phyloP scores from a whole-genome alignment of 805 yeast genomes.

The Priceomyces fermenticarens region DNA sequence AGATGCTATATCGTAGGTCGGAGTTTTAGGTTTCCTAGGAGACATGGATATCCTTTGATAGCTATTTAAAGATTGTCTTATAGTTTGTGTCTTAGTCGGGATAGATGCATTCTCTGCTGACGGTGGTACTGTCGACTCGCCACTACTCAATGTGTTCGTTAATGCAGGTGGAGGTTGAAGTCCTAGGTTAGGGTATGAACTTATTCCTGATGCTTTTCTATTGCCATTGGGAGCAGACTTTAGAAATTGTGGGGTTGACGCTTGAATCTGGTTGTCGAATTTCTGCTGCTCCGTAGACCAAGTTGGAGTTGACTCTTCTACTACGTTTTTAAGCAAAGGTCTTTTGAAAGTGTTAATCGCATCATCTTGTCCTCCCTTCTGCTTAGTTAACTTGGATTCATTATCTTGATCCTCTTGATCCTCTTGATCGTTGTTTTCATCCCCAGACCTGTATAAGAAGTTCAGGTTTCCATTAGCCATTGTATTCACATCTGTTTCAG shows the following conservation, averaged over 20 bases:
- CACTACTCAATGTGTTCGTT: conserved; percentile 4
- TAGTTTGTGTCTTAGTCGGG: conserved; percentile 19
- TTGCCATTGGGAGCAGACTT: conserved; percentile 8
- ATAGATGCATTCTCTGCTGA: conserved; percentile 8
- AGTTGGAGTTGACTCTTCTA: conserved; percentile 32
- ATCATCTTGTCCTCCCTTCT: conserved; percentile 1
- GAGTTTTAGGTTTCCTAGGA: conserved; percentile 25
- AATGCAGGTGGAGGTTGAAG: conserved; percentile 19
- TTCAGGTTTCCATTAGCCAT: conserved; percentile 16
- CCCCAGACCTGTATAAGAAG: conserved; percentile 17
- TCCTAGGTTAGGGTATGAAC: conserved; percentile 23
- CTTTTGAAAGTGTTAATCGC: conserved; percentile 10
- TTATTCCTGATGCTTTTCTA: conserved; percentile 10
- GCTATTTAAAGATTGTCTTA: conserved; percentile 28
- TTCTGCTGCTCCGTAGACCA: conserved; percentile 30
- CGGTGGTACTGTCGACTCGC: conserved; percentile 4
- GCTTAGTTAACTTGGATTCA: neutral
- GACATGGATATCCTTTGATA: conserved; percentile 30
- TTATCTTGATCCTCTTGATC: conserved; percentile 2
- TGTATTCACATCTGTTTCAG: conserved; percentile 19
- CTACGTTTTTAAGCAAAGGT: conserved; percentile 15
- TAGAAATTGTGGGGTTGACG: conserved; percentile 27
- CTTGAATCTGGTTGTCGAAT: conserved; percentile 11
- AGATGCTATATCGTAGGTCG: conserved; percentile 10
- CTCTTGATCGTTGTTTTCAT: conserved; percentile 5